A percentile compares a stretch with the other conserved stretches of the same genome.
Conservation (phyloP, 108 stramenopile species). For the Skeletonema menzelii region DNA sequence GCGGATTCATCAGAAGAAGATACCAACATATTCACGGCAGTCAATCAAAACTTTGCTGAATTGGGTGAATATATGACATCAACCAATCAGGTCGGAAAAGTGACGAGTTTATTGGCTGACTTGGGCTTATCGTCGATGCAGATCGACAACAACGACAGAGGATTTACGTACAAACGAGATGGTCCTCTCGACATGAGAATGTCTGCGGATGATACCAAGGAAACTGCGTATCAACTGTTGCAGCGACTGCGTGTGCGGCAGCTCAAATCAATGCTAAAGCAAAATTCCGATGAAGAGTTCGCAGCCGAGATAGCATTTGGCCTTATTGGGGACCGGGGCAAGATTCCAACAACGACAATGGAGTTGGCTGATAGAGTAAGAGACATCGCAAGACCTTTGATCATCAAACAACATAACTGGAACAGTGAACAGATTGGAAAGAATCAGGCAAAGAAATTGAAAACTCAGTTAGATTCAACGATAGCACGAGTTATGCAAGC, state of each 20-base stretch:
- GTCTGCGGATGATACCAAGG: slow-evolving; percentile 7
- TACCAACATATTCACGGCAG: background rate
- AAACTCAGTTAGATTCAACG: slow-evolving; percentile 5
- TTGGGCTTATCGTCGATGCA: slow-evolving; percentile 52
- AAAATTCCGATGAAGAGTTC: slow-evolving; percentile 9
- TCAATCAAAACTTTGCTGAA: background rate
- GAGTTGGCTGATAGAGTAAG: slow-evolving; percentile 2
- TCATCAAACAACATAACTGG: background rate
- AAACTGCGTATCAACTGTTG: slow-evolving; percentile 10
- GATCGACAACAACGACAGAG: slow-evolving; percentile 40
- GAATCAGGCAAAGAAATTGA: slow-evolving; percentile 1
- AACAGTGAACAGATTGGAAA: background rate
- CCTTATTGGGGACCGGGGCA: background rate
- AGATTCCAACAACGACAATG: background rate
- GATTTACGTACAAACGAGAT: slow-evolving; percentile 43
- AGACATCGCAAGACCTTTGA: background rate
- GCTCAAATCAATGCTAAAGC: background rate
- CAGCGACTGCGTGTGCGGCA: background rate
- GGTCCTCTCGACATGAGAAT: slow-evolving; percentile 59
- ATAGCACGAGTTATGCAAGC: slow-evolving; percentile 44
- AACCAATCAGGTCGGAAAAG: slow-evolving; percentile 11
- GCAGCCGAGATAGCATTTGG: slow-evolving; percentile 2
- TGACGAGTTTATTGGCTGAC: slow-evolving; percentile 46
- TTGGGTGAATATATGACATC: slow-evolving; percentile 10
- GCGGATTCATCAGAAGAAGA: background rate